Base-by-base conservation (phyloP, 768 basidiomycete genomes). In the Hysterangium stoloniferum region DNA sequence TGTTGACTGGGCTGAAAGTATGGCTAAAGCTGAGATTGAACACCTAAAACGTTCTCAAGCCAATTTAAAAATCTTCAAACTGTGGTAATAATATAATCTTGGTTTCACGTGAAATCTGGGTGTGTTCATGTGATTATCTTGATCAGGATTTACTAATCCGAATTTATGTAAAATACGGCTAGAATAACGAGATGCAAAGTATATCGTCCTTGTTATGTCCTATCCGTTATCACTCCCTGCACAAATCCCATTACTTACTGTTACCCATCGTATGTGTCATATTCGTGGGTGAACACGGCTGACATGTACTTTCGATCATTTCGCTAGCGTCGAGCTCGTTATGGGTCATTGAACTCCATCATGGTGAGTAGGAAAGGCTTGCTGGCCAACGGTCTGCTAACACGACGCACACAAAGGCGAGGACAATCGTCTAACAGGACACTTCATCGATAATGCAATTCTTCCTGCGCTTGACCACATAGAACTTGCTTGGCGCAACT, bases 291-390 rank as follows among this genome's bases (percentile, higher is more conserved):
- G 20, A 29, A 24, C 42, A 8, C 4, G 15, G 24, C 24, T 27
- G 37, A 36, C 22, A 42, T 22, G 29, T 33, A 48, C 28, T 29
- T 33, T 45, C 17, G 31, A 17, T n/a, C 27, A 24, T 17, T 32
- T 33, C 24, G 24, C 28, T 57, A 87, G 83, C 83, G 6, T 76
- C 77, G 52, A 62, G 74, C 3, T 68, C 69, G 2, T 55, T 84
- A 33, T 92, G 87, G 88, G 69, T 86, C 44, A 77, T 91, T 52
- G 88, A 92, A 61, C 64, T 92, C 47, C 86, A 86, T 59, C 85
- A 88, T 61, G 86, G 49, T 51, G 13, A 41, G 38, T 35, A 31
- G 25, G 4, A 12, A 12, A 9, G 22, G 2, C 13, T 40, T 40
- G 24, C 17, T 4, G 8, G 28, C 11, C 22, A 27, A 4, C 20